Conservation (phyloP, 495 filamentous ascomycete genomes). For the Sabuloglossum arenarium region DNA sequence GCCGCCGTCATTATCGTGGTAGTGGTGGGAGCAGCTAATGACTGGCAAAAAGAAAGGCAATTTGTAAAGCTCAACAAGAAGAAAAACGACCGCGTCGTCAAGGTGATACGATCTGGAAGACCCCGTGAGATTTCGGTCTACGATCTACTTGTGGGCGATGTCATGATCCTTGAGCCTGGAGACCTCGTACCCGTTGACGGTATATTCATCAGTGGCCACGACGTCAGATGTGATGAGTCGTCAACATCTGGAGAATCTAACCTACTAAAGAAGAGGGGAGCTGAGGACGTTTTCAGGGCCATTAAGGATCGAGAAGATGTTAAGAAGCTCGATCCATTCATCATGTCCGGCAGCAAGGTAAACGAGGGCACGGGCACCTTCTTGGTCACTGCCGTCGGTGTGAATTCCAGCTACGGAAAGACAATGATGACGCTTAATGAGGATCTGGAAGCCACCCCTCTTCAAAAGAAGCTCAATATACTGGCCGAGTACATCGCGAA, state of each 20-base stretch:
- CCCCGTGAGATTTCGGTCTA: slow-evolving; percentile 58
- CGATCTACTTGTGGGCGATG: slow-evolving; percentile 66
- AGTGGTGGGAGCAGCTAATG: slow-evolving; percentile 22
- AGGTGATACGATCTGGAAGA: slow-evolving; percentile 51
- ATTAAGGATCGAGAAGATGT: slow-evolving; percentile 31
- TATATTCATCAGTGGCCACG: slow-evolving; percentile 23
- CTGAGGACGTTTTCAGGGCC: slow-evolving; percentile 34
- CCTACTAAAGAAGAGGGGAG: slow-evolving; percentile 39
- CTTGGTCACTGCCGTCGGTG: slow-evolving; percentile 39
- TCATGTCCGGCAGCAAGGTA: slow-evolving; percentile 43
- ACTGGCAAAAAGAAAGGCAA: slow-evolving; percentile 25
- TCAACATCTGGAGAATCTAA: slow-evolving; percentile 51
- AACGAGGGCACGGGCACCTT: slow-evolving; percentile 41
- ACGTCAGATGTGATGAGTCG: slow-evolving; percentile 46
- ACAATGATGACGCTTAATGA: slow-evolving; percentile 42
- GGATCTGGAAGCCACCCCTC: slow-evolving; percentile 37
- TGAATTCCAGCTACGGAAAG: slow-evolving; percentile 42
- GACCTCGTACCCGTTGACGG: slow-evolving; percentile 41
- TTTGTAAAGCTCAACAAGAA: slow-evolving; percentile 26
- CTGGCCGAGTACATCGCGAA: slow-evolving; percentile 45
- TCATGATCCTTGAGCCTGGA: slow-evolving; percentile 69
- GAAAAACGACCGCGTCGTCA: slow-evolving; percentile 17
- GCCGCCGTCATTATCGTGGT: slow-evolving; percentile 23
- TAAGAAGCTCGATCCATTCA: slow-evolving; percentile 40
- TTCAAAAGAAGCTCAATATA: slow-evolving; percentile 39